Percentiles rank a stretch among this genome's conserved stretches.
Evolutionary conservation across 2,329 filamentous ascomycete genomes (phyloP).

Genomic region (Sphaerulina musiva): DNA sequence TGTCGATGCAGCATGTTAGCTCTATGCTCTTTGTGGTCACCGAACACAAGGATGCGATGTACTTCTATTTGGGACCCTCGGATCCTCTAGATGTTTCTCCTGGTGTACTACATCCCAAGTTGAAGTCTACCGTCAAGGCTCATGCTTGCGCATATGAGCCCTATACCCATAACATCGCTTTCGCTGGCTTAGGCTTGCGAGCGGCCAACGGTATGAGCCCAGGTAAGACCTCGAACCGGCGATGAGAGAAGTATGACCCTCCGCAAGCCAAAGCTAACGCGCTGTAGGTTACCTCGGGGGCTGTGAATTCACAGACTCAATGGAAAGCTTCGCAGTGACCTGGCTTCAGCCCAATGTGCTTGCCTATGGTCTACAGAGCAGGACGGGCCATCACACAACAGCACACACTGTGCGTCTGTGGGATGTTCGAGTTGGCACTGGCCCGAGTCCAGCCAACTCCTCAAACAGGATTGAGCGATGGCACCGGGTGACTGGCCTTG

Average conservation of each 20-base stretch:
- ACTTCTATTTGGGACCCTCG: slow-evolving; percentile 1
- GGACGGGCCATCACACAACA: background rate
- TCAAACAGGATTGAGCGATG: slow-evolving; percentile 9
- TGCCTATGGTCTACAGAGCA: slow-evolving; percentile 8
- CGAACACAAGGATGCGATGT: background rate
- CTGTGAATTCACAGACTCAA: slow-evolving; percentile 1
- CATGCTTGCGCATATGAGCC: slow-evolving; percentile 12
- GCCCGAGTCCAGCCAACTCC: background rate
- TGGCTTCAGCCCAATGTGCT: slow-evolving; percentile 12
- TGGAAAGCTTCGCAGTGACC: slow-evolving; percentile 11
- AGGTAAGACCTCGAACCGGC: background rate
- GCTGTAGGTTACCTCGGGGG: background rate
- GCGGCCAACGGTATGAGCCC: background rate
- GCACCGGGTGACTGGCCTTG: slow-evolving; percentile 10
- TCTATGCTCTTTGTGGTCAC: slow-evolving; percentile 1
- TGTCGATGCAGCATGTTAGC: background rate
- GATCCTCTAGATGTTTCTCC: background rate
- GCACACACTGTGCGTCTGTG: slow-evolving; percentile 14
- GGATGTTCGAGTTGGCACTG: slow-evolving; percentile 12
- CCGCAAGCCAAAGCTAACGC: background rate
- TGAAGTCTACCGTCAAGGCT: background rate
- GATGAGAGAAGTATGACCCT: background rate
- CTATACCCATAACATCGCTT: slow-evolving; percentile 1
- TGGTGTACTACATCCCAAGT: background rate
- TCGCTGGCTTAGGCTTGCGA: slow-evolving; percentile 1